phyloP scores from a whole-genome alignment of 1,284 basidiomycete genomes.

The Malassezia nana region DNA sequence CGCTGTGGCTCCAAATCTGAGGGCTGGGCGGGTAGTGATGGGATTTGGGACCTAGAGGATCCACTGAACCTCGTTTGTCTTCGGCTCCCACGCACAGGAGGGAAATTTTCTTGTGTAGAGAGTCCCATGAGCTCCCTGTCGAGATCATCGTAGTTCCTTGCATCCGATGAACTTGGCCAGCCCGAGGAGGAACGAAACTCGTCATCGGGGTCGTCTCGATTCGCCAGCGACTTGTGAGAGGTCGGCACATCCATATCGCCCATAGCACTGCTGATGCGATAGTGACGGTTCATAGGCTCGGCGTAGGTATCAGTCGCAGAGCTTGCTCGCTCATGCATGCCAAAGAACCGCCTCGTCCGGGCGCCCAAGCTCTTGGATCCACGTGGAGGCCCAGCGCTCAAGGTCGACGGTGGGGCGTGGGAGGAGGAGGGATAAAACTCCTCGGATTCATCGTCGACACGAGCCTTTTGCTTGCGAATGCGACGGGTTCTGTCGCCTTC shows the following conservation, averaged over 20 bases:
- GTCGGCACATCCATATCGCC: not conserved
- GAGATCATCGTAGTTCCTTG: slow-evolving; percentile 8
- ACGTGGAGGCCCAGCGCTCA: not conserved
- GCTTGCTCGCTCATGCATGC: not conserved
- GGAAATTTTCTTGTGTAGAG: slow-evolving; percentile 1
- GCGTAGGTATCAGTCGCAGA: not conserved
- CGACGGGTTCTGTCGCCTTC: not conserved
- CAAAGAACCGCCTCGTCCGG: slow-evolving; percentile 13
- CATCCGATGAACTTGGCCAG: not conserved
- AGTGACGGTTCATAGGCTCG: not conserved
- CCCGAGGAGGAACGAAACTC: not conserved
- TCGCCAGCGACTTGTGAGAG: not conserved
- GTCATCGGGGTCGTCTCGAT: not conserved
- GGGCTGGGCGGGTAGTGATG: not conserved
- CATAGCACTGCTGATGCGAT: not conserved
- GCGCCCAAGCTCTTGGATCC: not conserved
- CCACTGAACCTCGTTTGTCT: not conserved
- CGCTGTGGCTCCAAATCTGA: not conserved
- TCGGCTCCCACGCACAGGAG: slow-evolving; percentile 9
- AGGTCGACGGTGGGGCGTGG: not conserved
- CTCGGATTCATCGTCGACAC: not conserved
- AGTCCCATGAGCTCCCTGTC: slow-evolving; percentile 18
- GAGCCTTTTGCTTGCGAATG: not conserved
- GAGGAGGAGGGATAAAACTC: not conserved
- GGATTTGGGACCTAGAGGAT: not conserved